Conservation (phyloP, 2,329 filamentous ascomycete genomes). For the Sclerotinia nivalis region DNA sequence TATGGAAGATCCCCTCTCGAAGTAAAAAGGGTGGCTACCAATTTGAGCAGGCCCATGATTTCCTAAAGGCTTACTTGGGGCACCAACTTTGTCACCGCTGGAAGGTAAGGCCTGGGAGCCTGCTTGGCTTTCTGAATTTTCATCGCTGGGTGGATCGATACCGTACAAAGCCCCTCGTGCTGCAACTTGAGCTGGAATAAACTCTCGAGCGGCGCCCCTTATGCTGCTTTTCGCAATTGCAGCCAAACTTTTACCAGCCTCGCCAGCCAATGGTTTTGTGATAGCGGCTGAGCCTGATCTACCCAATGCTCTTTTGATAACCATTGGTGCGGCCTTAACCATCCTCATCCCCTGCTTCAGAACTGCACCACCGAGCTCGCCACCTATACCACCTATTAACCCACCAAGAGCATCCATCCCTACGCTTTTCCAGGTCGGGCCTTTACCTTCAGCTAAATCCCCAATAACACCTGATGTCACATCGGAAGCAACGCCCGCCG, state of each 20-base stretch:
- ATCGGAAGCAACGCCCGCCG: constrained; percentile 11
- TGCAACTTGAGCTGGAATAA: background rate
- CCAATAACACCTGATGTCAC: constrained; percentile 13
- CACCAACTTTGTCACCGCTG: background rate
- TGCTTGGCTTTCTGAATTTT: background rate
- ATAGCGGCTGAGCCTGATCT: background rate
- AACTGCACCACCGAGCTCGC: background rate
- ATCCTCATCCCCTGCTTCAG: background rate
- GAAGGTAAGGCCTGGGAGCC: background rate
- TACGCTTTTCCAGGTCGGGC: background rate
- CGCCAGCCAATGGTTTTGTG: background rate
- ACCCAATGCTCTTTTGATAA: constrained; percentile 6
- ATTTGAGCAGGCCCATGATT: constrained; percentile 7
- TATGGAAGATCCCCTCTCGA: constrained; percentile 8
- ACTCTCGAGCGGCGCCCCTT: constrained; percentile 1
- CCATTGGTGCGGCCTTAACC: background rate
- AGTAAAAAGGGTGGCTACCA: constrained; percentile 14
- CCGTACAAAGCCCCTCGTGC: background rate
- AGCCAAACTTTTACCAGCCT: background rate
- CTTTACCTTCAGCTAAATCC: background rate
- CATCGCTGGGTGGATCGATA: background rate
- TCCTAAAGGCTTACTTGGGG: background rate
- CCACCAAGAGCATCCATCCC: constrained; percentile 20
- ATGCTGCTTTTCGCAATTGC: constrained; percentile 1
- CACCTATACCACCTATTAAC: background rate